A percentile compares a stretch with the other conserved stretches of the same genome.
Evolutionary conservation across 1,284 basidiomycete genomes (phyloP).

Genomic region (Singerocomus inundabilis): DNA sequence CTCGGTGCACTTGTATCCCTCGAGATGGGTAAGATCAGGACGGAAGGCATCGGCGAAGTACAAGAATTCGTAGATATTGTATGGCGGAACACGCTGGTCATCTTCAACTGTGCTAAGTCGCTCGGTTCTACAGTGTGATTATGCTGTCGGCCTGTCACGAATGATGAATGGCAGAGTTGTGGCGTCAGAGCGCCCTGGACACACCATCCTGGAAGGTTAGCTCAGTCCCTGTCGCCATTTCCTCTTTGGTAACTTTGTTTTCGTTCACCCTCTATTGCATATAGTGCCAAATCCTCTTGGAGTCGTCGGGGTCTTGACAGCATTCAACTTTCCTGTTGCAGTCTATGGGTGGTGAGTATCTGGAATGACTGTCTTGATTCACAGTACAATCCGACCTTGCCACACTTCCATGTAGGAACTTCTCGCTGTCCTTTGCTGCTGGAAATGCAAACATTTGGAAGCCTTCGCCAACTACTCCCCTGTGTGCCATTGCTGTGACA

Average conservation of each 20-base stretch:
- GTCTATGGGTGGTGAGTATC: constrained; percentile 75
- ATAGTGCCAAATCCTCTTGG: constrained; percentile 92
- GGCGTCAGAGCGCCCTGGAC: constrained; percentile 85
- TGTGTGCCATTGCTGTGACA: constrained; percentile 80
- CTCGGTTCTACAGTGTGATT: constrained; percentile 50
- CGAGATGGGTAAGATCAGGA: constrained; percentile 95
- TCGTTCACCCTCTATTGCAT: constrained; percentile 4
- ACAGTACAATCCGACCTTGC: constrained; percentile 4
- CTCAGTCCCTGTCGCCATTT: not conserved
- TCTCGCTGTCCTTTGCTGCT: constrained; percentile 84
- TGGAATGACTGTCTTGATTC: not conserved
- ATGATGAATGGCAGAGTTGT: constrained; percentile 90
- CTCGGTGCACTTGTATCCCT: constrained; percentile 83
- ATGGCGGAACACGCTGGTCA: constrained; percentile 24
- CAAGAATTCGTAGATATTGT: constrained; percentile 95
- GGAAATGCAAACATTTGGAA: constrained; percentile 97
- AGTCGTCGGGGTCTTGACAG: constrained; percentile 86
- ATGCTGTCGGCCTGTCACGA: constrained; percentile 81
- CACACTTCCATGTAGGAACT: constrained; percentile 60
- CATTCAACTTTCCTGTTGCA: constrained; percentile 94
- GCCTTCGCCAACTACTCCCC: constrained; percentile 85
- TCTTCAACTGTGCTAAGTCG: constrained; percentile 7
- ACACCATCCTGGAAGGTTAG: constrained; percentile 83
- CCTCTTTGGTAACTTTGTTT: constrained; percentile 10
- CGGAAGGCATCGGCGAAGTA: constrained; percentile 92